Evolutionary conservation across 768 basidiomycete species (phyloP).

Genomic region (Suillus ampliporus): DNA sequence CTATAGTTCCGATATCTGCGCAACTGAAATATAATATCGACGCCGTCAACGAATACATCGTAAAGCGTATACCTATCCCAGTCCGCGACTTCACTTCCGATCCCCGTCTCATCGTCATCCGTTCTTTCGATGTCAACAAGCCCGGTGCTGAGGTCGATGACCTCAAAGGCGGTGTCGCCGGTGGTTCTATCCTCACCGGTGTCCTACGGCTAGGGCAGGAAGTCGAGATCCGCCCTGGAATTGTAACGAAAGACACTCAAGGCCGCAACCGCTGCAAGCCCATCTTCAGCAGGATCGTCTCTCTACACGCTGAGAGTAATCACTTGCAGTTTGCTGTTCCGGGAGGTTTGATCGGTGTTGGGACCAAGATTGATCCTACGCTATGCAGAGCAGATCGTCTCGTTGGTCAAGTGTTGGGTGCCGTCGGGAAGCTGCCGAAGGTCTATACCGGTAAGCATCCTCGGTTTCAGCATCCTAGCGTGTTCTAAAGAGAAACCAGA

Average conservation of each 20-base stretch:
- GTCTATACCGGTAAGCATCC: slow-evolving; percentile 78
- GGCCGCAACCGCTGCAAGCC: slow-evolving; percentile 93
- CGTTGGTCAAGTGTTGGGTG: slow-evolving; percentile 95
- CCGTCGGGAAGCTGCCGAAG: slow-evolving; percentile 91
- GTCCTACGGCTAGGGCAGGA: slow-evolving; percentile 90
- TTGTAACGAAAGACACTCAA: slow-evolving; percentile 92
- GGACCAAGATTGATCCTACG: slow-evolving; percentile 95
- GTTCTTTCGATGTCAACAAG: slow-evolving; percentile 99
- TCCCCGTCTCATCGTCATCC: slow-evolving; percentile 96
- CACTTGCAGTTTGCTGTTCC: slow-evolving; percentile 94
- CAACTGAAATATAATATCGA: slow-evolving; percentile 99
- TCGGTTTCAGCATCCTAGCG: not conserved
- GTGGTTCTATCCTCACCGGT: slow-evolving; percentile 93
- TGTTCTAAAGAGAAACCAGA: slow-evolving; percentile 48
- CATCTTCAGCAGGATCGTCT: slow-evolving; percentile 90
- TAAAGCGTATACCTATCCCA: slow-evolving; percentile 94
- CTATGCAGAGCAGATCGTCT: slow-evolving; percentile 96
- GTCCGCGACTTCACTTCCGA: slow-evolving; percentile 90
- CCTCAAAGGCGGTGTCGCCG: slow-evolving; percentile 97
- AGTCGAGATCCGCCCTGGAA: slow-evolving; percentile 96
- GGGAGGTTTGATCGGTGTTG: slow-evolving; percentile 97
- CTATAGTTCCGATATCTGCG: slow-evolving; percentile 98
- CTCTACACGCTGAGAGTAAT: slow-evolving; percentile 94
- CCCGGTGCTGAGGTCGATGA: slow-evolving; percentile 97
- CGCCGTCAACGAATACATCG: slow-evolving; percentile 98